phyloP scores from a whole-genome alignment of 495 filamentous ascomycete genomes.

The Neurospora sp. region DNA sequence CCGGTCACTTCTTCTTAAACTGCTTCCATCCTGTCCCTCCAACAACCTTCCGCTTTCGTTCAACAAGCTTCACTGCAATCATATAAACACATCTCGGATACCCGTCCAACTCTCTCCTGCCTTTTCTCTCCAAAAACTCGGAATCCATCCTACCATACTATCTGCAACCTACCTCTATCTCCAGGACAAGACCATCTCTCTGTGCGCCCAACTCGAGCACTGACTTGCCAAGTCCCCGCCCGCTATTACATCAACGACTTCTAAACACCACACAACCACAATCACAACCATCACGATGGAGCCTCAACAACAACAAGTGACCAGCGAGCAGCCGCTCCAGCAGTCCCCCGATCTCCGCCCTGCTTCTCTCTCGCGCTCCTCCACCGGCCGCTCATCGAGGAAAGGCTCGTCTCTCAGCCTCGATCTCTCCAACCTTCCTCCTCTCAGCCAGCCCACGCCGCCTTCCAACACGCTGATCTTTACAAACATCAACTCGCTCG shows the following conservation, averaged over 20 bases:
- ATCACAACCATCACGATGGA: neutral
- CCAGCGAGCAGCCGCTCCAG: neutral
- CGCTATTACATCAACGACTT: neutral
- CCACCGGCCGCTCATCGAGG: conserved; percentile 22
- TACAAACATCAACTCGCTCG: conserved; percentile 69
- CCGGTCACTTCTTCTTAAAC: neutral
- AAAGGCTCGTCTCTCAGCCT: conserved; percentile 54
- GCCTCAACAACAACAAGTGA: neutral
- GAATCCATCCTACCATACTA: neutral
- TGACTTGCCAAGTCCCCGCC: neutral
- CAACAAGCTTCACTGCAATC: neutral
- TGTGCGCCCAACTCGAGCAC: neutral
- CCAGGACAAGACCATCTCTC: neutral
- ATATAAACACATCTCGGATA: neutral
- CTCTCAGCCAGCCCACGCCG: conserved; percentile 65
- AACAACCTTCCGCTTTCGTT: neutral
- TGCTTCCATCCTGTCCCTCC: neutral
- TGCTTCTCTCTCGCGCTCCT: conserved; percentile 23
- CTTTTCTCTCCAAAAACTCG: neutral
- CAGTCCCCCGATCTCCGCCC: conserved; percentile 13
- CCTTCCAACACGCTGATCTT: conserved; percentile 93
- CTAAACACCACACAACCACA: neutral
- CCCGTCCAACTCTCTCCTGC: neutral
- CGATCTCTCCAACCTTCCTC: conserved; percentile 72
- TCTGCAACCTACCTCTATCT: neutral